Conservation (phyloP, 31 red algal species). For the Endocladia muricata region DNA sequence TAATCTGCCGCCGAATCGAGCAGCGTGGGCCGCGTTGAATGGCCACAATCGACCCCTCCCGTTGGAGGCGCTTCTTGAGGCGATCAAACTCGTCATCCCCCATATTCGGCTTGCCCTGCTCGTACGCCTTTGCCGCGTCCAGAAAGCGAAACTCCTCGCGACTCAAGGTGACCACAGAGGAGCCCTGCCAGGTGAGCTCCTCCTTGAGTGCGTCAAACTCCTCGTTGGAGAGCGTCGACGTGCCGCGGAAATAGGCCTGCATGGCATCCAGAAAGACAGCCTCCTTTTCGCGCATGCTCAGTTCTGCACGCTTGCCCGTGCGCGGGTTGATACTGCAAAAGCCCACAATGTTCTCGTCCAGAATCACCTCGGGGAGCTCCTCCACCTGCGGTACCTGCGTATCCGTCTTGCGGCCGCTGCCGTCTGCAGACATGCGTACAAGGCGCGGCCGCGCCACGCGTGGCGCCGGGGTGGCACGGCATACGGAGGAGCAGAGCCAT, state of each 20-base stretch:
- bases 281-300: constrained; percentile 89
- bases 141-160: constrained; percentile 91
- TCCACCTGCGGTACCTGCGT: background rate
- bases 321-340: constrained; percentile 73
- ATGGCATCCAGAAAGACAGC: constrained; percentile 88
- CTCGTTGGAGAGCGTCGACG: constrained; percentile 74
- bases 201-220: constrained; percentile 97
- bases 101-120: constrained; percentile 80
- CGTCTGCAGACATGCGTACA: background rate
- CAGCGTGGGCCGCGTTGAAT: constrained; percentile 89
- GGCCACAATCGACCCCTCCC: constrained; percentile 70
- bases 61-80: constrained; percentile 67
- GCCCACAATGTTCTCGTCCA: constrained; percentile 79
- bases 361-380: constrained; percentile 34
- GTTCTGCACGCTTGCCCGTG: constrained; percentile 70
- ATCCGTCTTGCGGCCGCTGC: background rate
- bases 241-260: constrained; percentile 81
- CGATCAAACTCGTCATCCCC: constrained; percentile 89
- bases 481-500: background rate
- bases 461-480: background rate
- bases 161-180: constrained; percentile 69
- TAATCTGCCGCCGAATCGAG: constrained; percentile 74
- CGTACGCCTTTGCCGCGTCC: constrained; percentile 82
- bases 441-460: background rate
- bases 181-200: constrained; percentile 98